Evolutionary conservation across 176 grass and related monocot species (phyloP), one percentile per base, ranked within the genome.

Genomic region (Zea luxurians): DNA sequence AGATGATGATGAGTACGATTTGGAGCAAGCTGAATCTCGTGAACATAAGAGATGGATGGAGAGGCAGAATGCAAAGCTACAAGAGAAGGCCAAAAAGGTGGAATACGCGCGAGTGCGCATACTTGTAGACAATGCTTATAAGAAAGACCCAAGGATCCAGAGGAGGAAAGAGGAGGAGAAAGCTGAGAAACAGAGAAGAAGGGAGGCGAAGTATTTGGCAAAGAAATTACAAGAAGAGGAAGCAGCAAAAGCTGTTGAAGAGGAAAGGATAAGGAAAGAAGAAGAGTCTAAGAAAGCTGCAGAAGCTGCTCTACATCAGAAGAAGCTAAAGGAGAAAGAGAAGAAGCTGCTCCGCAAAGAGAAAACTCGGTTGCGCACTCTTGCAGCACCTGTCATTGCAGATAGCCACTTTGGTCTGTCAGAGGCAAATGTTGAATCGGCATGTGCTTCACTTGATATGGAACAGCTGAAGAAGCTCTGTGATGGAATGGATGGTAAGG

Each of bases 111-210:
- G 27, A 27, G 27, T 27, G 27, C 27, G 27, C 27, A 27, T 27
- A 63, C 91, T 97, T 63, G 91, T 97, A 57, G 91, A 97, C 54
- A 97, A 94, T 75, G 95, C 95, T 61, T 94, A 90, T 66, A 97
- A 83, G 80, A 89, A 89, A 78, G 95, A 97, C 37, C 95, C 95
- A 64, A 83, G 95, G 75, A 94, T 97, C 72, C 76, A 94, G n/a
- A 92, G 88, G 83, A 84, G 87, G 73, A 97, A 97, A 66, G 95
- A 97, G 80, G 82, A 81, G 63, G 95, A 90, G 54, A 97, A 97
- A 89, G 87, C 87, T 59, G 89, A 97, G 73, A 97, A 94, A 63
- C 69, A 90, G 91, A 88, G 83, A 48, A 97, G 81, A 57, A 97
- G 90, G 73, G 95, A 97, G 74, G 91, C 78, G 11, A 97, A 97